Base-by-base conservation (phyloP, 2,329 filamentous ascomycete genomes). In the Cadophora malorum region DNA sequence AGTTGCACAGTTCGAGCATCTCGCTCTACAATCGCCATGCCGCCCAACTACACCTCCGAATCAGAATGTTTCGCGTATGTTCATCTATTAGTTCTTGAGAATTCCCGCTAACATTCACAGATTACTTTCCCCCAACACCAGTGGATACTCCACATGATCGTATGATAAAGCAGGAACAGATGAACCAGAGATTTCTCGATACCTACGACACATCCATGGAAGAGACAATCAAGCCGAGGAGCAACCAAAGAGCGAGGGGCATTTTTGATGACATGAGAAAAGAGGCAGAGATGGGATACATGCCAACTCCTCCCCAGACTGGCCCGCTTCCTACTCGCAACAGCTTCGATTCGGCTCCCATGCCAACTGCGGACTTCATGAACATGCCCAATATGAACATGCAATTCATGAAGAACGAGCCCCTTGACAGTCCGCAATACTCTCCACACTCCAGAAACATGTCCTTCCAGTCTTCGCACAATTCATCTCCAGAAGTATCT, bases 71-170 rank as follows among this genome's bases (percentile, higher is more conserved):
- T 81, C 81, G 74, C 83, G 90, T 91, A 82, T 81, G 88, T 78
- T 21, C 2, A 14, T 9, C 21, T 19, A 25, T 6, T 19, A 19
- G 2, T 14, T 12, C 3, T n/a, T 52, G n/a, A 16, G 63, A 23
- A 63, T n/a, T 52, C 25, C 49, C 59, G 55, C 73, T 75, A 63
- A 76, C 56, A 45, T 16, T 75, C 53, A 81, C 71, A 89, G 89
- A 81, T 72, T 90, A 88, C 74, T 86, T 87, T 71, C 90, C 90
- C 67, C 85, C 89, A 56, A 92, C 90, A 33, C 90, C 91, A 64
- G 86, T 85, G 74, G 86, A 88, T 63, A 91, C 88, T 23, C 89
- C 90, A 53, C 83, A 84, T 70, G 79, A 84, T 69, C 79, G 81
- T 61, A 75, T 71, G 63, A 66, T 76, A 64, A 77, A 77, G 67